Conservation (phyloP, 2,329 filamentous ascomycete species). For the Lasiodiplodia citricola region DNA sequence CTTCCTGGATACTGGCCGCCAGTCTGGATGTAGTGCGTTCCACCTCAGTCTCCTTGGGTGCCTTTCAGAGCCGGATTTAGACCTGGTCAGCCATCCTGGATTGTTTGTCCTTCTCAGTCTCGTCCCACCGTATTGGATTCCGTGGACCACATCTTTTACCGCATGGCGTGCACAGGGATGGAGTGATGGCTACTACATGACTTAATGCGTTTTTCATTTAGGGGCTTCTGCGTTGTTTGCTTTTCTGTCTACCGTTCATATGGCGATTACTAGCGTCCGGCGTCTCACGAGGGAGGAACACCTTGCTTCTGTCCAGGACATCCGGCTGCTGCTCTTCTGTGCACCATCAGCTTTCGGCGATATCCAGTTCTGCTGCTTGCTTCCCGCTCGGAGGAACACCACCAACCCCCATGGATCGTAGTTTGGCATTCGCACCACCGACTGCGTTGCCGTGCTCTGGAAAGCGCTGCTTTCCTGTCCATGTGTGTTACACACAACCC, state of each 20-base stretch:
- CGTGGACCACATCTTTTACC: conserved; percentile 22
- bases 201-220: conserved; percentile 26
- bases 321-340: conserved; percentile 25
- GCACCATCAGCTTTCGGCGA: conserved; percentile 23
- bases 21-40: conserved; percentile 13
- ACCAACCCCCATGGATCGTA: conserved; percentile 17
- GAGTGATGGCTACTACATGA: conserved; percentile 25
- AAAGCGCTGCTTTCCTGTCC: conserved; percentile 21
- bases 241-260: conserved; percentile 17
- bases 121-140: conserved; percentile 20
- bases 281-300: conserved; percentile 23
- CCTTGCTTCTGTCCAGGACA: conserved; percentile 24
- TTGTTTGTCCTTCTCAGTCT: conserved; percentile 23
- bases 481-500: conserved; percentile 11
- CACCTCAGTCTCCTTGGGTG: conserved; percentile 13
- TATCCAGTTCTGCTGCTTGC: conserved; percentile 15
- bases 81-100: conserved; percentile 21
- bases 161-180: conserved; percentile 23
- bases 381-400: conserved; percentile 17
- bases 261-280: conserved; percentile 26
- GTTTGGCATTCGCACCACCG: conserved; percentile 24
- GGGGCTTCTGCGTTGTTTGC: conserved; percentile 23
- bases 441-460: conserved; percentile 20
- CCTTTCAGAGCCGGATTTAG: conserved; percentile 25
- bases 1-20: conserved; percentile 13